These are phyloP conservation scores for Globisporangium nagaii DNA, from an alignment of 352 stramenopile genomes.

Conservation along the genomic window DNA sequence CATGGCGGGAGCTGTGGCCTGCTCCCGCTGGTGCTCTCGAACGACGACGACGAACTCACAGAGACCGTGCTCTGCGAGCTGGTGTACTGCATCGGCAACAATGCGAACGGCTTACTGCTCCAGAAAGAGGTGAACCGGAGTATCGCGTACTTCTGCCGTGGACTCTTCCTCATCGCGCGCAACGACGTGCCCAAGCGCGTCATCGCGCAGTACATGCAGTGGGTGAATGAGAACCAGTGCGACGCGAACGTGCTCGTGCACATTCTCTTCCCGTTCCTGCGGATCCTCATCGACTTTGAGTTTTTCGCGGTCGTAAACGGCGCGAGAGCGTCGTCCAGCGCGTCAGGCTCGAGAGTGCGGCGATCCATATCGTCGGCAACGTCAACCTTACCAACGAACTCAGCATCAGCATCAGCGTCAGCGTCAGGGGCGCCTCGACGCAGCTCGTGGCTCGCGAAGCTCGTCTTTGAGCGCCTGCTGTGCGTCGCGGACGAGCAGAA, in stretches of 20 bases:
- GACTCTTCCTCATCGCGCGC: constrained; percentile 46
- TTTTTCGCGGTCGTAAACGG: constrained; percentile 62
- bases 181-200: constrained; percentile 37
- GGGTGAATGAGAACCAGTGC: constrained; percentile 24
- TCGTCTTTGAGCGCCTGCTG: constrained; percentile 48
- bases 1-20: background rate
- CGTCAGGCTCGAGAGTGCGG: background rate
- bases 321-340: constrained; percentile 2
- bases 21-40: constrained; percentile 7
- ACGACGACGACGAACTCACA: constrained; percentile 34
- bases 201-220: constrained; percentile 37
- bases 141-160: constrained; percentile 46
- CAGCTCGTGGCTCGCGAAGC: constrained; percentile 40
- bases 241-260: constrained; percentile 57
- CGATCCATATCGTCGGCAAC: background rate
- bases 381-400: too few relatives aligned
- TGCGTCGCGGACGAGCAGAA: constrained; percentile 48
- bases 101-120: constrained; percentile 32
- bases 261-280: constrained; percentile 62
- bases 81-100: constrained; percentile 22
- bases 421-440: background rate
- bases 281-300: constrained; percentile 64
- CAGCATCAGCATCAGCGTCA: background rate
- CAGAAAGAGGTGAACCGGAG: constrained; percentile 70
- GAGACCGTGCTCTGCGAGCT: constrained; percentile 43